Evolutionary conservation across 371 early-diverging fungal species (phyloP).

Genomic region (Cokeromyces recurvatus): DNA sequence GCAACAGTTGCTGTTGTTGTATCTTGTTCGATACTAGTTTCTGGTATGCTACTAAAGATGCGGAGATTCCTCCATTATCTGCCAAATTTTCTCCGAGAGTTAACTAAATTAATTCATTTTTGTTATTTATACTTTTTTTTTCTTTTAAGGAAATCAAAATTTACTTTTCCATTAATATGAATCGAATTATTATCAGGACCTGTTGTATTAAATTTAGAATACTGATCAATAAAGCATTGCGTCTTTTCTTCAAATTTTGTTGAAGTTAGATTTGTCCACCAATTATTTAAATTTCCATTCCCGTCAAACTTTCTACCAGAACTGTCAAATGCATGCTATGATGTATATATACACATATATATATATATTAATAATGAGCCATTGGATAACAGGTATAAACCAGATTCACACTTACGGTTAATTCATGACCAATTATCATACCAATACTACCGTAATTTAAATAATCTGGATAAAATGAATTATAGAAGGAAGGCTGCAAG

Average conservation of each 20-base stretch:
- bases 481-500: constrained; percentile 44
- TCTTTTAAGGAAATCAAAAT: not conserved
- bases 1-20: constrained; percentile 10
- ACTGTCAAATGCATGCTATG: constrained; percentile 44
- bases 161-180: constrained; percentile 40
- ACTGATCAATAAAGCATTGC: constrained; percentile 61
- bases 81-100: constrained; percentile 76
- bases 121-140: not conserved
- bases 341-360: too few relatives aligned
- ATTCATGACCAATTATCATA: constrained; percentile 56
- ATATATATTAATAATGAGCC: too few relatives aligned
- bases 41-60: constrained; percentile 35
- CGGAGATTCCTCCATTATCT: constrained; percentile 66
- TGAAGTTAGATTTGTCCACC: constrained; percentile 58
- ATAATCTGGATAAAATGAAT: constrained; percentile 39
- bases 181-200: constrained; percentile 17
- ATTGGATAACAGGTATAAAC: not conserved
- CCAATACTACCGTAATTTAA: constrained; percentile 62
- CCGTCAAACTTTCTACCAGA: constrained; percentile 51
- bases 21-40: constrained; percentile 9
- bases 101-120: too few relatives aligned
- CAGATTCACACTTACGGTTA: constrained; percentile 48
- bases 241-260: constrained; percentile 43
- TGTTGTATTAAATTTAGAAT: constrained; percentile 36
- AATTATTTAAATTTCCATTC: constrained; percentile 35